A percentile compares a stretch with the other conserved stretches of the same genome.
These are phyloP conservation scores for Pyrenochaeta sp. DNA, from an alignment of 2,329 filamentous ascomycete species.

Conservation along the genomic window DNA sequence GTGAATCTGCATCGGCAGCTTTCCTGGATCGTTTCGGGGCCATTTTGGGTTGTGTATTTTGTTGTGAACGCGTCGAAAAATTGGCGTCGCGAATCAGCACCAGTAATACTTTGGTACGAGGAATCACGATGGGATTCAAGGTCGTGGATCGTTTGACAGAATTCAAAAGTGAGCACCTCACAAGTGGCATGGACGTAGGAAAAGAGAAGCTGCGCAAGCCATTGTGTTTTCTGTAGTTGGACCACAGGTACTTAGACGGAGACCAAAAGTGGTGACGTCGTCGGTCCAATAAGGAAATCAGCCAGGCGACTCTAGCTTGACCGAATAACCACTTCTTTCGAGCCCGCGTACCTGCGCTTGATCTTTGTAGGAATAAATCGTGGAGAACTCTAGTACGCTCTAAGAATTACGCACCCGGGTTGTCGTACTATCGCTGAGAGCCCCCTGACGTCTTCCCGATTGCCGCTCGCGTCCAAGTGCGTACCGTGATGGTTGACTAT, in stretches of 20 bases:
- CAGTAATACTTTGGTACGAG: not conserved
- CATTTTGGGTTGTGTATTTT: conserved; percentile 6
- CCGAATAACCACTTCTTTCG: too few species aligned
- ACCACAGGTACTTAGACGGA: too few species aligned
- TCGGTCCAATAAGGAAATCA: conserved; percentile 15
- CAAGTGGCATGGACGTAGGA: conserved; percentile 16
- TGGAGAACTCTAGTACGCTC: too few species aligned
- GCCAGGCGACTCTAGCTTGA: too few species aligned
- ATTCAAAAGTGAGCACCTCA: conserved; percentile 5
- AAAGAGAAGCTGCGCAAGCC: not conserved
- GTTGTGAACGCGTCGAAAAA: conserved; percentile 17
- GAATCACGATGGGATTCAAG: not conserved
- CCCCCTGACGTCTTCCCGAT: too few species aligned
- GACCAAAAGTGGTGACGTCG: conserved; percentile 38
- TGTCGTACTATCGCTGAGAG: too few species aligned
- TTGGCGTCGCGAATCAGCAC: conserved; percentile 7
- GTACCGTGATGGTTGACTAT: conserved; percentile 27
- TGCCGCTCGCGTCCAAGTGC: too few species aligned
- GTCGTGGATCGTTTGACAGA: conserved; percentile 1
- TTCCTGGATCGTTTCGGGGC: conserved; percentile 10
- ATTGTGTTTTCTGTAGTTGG: conserved; percentile 8
- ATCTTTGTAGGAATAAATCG: too few species aligned
- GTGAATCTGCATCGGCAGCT: not conserved
- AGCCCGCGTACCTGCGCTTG: too few species aligned
- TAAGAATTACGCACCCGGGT: too few species aligned